Conservation (phyloP, 495 filamentous ascomycete genomes). For the Penicillium maclennaniae region DNA sequence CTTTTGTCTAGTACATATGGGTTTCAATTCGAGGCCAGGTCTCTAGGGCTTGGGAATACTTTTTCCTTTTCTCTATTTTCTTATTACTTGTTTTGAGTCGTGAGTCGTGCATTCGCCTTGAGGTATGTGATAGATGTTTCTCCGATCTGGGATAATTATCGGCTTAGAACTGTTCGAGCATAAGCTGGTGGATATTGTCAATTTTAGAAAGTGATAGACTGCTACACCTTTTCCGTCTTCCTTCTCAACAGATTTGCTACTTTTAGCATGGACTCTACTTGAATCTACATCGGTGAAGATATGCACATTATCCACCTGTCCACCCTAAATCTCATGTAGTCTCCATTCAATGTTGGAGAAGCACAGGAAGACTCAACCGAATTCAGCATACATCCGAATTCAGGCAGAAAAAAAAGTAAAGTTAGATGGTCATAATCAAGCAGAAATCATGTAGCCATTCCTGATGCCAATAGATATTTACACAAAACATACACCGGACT, state of each 20-base stretch:
- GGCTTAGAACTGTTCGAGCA: not conserved
- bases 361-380: not conserved
- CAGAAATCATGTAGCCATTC: conserved; percentile 32
- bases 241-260: not conserved
- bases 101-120: too few relatives aligned
- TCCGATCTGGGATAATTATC: not conserved
- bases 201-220: not conserved
- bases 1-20: conserved; percentile 33
- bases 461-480: conserved; percentile 48
- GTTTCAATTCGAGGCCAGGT: conserved; percentile 18
- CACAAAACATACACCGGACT: conserved; percentile 31
- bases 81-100: not conserved
- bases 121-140: conserved; percentile 5
- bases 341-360: not conserved
- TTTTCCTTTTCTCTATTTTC: conserved; percentile 7
- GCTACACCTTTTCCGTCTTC: not conserved
- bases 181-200: not conserved
- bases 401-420: not conserved
- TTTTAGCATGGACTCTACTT: not conserved
- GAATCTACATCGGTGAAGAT: not conserved
- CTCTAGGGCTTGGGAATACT: conserved; percentile 2
- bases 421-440: conserved; percentile 4
- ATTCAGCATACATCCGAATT: not conserved
- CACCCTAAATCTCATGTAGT: not conserved
- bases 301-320: not conserved